Percentiles rank a stretch among this genome's conserved stretches.
These are phyloP conservation scores for Daldinia sp. DNA, from an alignment of 2,329 filamentous ascomycete species.

Conservation along the genomic window DNA sequence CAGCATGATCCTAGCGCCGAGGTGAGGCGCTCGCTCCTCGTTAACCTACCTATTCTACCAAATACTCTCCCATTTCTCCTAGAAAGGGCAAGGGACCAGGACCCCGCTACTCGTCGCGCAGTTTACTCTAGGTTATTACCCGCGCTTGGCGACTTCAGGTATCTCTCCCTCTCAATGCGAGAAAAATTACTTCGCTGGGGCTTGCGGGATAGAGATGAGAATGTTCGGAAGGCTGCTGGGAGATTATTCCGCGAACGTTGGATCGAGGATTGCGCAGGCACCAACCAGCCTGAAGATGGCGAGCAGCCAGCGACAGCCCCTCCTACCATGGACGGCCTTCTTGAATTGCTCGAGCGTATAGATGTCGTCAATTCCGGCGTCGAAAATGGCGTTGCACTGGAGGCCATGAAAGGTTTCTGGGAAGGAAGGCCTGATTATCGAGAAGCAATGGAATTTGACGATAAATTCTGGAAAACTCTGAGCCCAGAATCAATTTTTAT, in stretches of 20 bases:
- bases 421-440: slow-evolving; percentile 86
- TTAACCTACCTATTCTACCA: slow-evolving; percentile 88
- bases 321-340: slow-evolving; percentile 81
- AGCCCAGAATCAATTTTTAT: slow-evolving; percentile 90
- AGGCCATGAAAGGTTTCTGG: slow-evolving; percentile 98
- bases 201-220: slow-evolving; percentile 90
- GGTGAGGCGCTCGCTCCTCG: slow-evolving; percentile 84
- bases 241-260: slow-evolving; percentile 93
- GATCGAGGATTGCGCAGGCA: slow-evolving; percentile 92
- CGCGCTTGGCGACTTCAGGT: slow-evolving; percentile 90
- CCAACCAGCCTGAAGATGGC: slow-evolving; percentile 65
- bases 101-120: slow-evolving; percentile 81
- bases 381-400: slow-evolving; percentile 87
- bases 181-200: slow-evolving; percentile 97
- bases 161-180: slow-evolving; percentile 90
- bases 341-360: slow-evolving; percentile 92
- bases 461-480: slow-evolving; percentile 81
- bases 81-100: slow-evolving; percentile 88
- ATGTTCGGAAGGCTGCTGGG: slow-evolving; percentile 89
- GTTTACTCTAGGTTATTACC: slow-evolving; percentile 89
- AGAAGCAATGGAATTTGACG: slow-evolving; percentile 74
- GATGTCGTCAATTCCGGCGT: slow-evolving; percentile 90
- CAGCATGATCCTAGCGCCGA: slow-evolving; percentile 96
- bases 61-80: slow-evolving; percentile 85
- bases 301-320: slow-evolving; percentile 65